Conservation (phyloP, 352 stramenopile genomes). For the Elongisporangium prolatum region DNA sequence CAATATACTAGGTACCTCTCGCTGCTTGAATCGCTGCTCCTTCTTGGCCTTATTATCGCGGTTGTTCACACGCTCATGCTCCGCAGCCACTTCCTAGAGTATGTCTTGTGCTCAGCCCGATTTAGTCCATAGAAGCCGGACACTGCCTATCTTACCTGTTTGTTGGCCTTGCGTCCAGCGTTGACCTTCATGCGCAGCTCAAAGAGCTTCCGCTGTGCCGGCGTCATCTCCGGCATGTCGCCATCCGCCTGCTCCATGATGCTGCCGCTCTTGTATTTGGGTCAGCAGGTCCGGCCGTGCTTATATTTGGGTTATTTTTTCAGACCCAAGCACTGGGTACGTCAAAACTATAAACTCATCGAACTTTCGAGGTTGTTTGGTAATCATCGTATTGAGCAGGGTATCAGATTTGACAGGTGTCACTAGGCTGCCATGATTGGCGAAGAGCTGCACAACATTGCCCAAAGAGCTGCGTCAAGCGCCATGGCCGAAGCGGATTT, state of each 20-base stretch:
- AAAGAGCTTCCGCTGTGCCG: conserved; percentile 78
- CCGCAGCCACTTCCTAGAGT: conserved; percentile 62
- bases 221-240: conserved; percentile 54
- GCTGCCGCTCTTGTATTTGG: background rate
- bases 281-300: no score
- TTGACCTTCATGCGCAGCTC: conserved; percentile 86
- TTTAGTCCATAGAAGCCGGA: background rate
- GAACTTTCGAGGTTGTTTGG: no score
- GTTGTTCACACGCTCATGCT: conserved; percentile 66
- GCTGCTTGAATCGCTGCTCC: conserved; percentile 45
- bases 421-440: background rate
- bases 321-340: no score
- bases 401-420: no score
- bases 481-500: conserved; percentile 47
- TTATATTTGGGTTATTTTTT: no score
- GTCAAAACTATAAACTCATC: no score
- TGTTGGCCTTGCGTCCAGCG: conserved; percentile 72
- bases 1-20: conserved; percentile 25
- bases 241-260: conserved; percentile 26
- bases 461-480: conserved; percentile 5
- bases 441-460: conserved; percentile 3
- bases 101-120: background rate
- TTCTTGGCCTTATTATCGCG: conserved; percentile 62
- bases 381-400: no score
- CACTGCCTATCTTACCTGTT: conserved; percentile 34